Base-by-base conservation (phyloP, 1,284 basidiomycete genomes). In the Melampsora americana region DNA sequence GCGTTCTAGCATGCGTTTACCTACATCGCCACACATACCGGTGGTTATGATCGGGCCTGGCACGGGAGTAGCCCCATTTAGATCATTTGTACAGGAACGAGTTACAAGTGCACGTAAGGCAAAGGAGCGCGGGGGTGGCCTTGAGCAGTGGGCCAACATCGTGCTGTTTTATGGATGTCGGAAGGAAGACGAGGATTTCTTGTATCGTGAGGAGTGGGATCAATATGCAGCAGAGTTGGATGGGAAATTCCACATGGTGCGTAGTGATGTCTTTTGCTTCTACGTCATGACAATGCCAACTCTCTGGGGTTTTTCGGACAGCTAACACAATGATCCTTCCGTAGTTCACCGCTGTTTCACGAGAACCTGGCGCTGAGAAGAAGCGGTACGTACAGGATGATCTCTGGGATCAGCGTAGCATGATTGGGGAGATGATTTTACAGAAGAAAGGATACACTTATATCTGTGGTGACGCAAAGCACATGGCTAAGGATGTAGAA, bases 1-100 rank as follows among this genome's bases (percentile, higher is more conserved):
- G 77, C 88, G 96, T 70, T 95, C 93, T 30, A 98, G 94, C 14
- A 99, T 99, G 89, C 88, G 95, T 73, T 85, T 99, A 77, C 95
- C 95, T 5, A 98, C 95, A 18, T 93, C 92, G 82, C 95, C 95
- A 70, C 97, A 96, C 87, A 95, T 93, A 78, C 95, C 95, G 2
- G 90, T 99, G 77, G 94, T 99, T 84, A 98, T 99, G 95, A 89
- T 99, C 82, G 95, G 95, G 71, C 95, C 95, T 77, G 95, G 95
- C 75, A 98, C 95, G 78, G 93, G 94, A 86, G 93, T 99, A 70
- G 95, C 95, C 46, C 95, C 95, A 20, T 99, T 99, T 92, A 91
- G 95, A 78, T 94, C 94, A 1, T 99, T 99, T 83, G 88, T 99
- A 7, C 96, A 99, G 85, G 95, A 99, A 83, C 92, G 95, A 80